These are phyloP conservation scores for Acorus gramineus DNA, from an alignment of 106 monocot genomes.

Conservation along the genomic window DNA sequence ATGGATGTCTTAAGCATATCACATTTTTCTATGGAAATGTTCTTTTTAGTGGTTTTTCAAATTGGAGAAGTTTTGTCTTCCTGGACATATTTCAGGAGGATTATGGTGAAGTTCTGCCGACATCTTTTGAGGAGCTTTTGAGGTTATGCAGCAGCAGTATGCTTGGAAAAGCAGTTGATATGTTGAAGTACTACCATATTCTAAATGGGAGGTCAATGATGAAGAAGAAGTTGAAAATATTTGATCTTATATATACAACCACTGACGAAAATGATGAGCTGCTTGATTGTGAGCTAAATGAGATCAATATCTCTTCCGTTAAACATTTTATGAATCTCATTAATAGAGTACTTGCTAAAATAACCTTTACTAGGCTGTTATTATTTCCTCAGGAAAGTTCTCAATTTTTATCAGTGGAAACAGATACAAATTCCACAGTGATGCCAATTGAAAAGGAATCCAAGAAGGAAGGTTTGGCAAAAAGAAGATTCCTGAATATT, in stretches of 20 bases:
- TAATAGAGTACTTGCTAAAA: constrained; percentile 53
- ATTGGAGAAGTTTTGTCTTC: constrained; percentile 52
- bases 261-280: constrained; percentile 24
- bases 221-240: constrained; percentile 34
- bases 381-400: constrained; percentile 33
- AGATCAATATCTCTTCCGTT: constrained; percentile 21
- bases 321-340: constrained; percentile 37
- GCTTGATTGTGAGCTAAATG: constrained; percentile 21
- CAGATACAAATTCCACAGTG: constrained; percentile 11
- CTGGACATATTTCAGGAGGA: constrained; percentile 53
- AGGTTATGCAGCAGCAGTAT: constrained; percentile 35
- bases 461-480: constrained; percentile 35
- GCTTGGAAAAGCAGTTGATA: constrained; percentile 62
- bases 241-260: constrained; percentile 40
- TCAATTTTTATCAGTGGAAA: constrained; percentile 1
- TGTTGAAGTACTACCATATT: constrained; percentile 40
- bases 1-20: constrained; percentile 19
- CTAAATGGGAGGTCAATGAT: constrained; percentile 14
- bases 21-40: constrained; percentile 41
- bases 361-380: constrained; percentile 52
- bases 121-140: constrained; percentile 29
- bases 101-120: constrained; percentile 12
- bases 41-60: constrained; percentile 54
- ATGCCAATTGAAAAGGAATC: constrained; percentile 16
- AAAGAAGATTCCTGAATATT: constrained; percentile 45